phyloP scores from a whole-genome alignment of 805 yeast genomes.

The Starmerella apis region DNA sequence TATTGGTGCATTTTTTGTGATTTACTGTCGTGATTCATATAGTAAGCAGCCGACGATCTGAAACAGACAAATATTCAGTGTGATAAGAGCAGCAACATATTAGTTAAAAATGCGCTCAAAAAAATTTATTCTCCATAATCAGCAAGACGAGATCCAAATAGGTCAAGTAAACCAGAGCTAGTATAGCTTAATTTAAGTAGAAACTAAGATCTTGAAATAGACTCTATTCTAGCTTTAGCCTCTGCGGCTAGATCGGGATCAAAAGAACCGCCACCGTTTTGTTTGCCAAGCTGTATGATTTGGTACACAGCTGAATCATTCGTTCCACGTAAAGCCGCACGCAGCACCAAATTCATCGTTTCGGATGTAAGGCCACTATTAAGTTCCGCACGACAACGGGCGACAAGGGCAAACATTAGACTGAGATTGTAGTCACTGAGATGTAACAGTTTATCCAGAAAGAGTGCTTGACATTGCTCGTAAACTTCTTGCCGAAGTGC shows the following conservation, averaged over 20 bases:
- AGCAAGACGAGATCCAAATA: no score
- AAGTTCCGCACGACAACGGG: conserved; percentile 4
- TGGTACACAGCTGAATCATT: conserved; percentile 1
- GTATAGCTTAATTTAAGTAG: neutral
- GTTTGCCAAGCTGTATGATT: neutral
- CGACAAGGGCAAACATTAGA: conserved; percentile 12
- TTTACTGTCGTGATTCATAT: no score
- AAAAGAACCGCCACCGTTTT: neutral
- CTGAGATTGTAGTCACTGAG: conserved; percentile 3
- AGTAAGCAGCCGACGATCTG: no score
- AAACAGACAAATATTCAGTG: no score
- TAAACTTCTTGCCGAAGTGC: conserved; percentile 20
- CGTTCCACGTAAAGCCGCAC: neutral
- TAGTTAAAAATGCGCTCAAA: no score
- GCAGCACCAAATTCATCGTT: neutral
- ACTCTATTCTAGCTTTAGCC: neutral
- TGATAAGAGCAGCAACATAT: no score
- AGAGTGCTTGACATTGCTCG: conserved; percentile 25
- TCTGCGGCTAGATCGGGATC: neutral
- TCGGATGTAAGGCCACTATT: neutral
- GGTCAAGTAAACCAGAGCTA: no score
- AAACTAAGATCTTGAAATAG: neutral
- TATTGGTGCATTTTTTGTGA: no score
- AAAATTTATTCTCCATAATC: neutral
- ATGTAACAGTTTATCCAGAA: conserved; percentile 20